These are phyloP conservation scores for Trametes meyenii DNA, from an alignment of 768 basidiomycete genomes.

Conservation along the genomic window DNA sequence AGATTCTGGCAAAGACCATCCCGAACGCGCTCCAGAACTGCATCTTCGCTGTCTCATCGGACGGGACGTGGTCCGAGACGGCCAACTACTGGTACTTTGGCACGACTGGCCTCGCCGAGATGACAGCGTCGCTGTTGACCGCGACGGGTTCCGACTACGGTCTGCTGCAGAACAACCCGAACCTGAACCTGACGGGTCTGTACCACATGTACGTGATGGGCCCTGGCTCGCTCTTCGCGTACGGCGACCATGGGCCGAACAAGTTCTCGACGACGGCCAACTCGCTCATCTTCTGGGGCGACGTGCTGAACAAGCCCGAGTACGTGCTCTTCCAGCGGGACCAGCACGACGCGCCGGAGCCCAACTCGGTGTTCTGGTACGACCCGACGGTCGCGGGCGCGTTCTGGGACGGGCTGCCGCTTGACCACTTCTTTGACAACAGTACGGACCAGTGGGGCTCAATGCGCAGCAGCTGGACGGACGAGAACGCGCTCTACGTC, in stretches of 20 bases:
- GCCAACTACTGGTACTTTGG: slow-evolving; percentile 96
- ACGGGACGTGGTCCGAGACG: slow-evolving; percentile 96
- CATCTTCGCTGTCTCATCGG: slow-evolving; percentile 58
- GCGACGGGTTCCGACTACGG: slow-evolving; percentile 85
- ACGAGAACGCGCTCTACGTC: slow-evolving; percentile 77
- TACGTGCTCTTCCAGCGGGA: slow-evolving; percentile 91
- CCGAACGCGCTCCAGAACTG: slow-evolving; percentile 82
- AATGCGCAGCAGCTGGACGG: slow-evolving; percentile 93
- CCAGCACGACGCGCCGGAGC: slow-evolving; percentile 57
- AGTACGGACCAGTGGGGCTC: slow-evolving; percentile 81
- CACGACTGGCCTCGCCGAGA: slow-evolving; percentile 86
- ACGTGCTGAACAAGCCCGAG: slow-evolving; percentile 64
- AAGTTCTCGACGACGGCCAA: slow-evolving; percentile 96
- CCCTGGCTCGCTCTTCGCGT: slow-evolving; percentile 80
- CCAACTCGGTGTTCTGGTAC: slow-evolving; percentile 84
- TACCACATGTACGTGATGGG: slow-evolving; percentile 92
- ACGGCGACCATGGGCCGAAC: slow-evolving; percentile 88
- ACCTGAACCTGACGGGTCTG: slow-evolving; percentile 68
- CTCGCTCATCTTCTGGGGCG: slow-evolving; percentile 75
- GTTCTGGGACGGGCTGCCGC: slow-evolving; percentile 84
- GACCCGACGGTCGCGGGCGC: slow-evolving; percentile 80
- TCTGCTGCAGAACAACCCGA: slow-evolving; percentile 67
- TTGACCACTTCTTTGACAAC: slow-evolving; percentile 84
- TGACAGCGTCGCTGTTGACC: slow-evolving; percentile 77
- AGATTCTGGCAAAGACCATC: slow-evolving; percentile 70